Evolutionary conservation across 2,329 filamentous ascomycete species (phyloP).

Genomic region (Fonsecaea nubica): DNA sequence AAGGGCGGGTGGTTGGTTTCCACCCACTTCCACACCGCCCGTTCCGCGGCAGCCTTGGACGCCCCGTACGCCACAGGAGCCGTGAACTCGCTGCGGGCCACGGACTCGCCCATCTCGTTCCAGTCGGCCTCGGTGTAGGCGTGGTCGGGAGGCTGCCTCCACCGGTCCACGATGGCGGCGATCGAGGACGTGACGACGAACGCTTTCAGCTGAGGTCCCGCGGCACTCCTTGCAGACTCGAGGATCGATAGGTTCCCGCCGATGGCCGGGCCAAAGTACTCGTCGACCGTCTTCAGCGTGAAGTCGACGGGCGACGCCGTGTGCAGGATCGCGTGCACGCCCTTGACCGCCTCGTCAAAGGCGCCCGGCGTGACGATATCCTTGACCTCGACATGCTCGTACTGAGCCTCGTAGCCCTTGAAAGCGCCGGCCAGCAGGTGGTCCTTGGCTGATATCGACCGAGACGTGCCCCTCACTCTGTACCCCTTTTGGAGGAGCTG

Average conservation of each 20-base stretch:
- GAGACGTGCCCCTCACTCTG: slow-evolving; percentile 49
- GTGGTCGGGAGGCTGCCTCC: slow-evolving; percentile 39
- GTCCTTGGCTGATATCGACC: slow-evolving; percentile 40
- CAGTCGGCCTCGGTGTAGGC: slow-evolving; percentile 46
- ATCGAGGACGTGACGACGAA: slow-evolving; percentile 40
- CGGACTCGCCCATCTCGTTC: slow-evolving; percentile 46
- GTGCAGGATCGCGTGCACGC: slow-evolving; percentile 39
- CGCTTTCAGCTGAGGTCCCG: slow-evolving; percentile 33
- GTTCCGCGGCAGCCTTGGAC: slow-evolving; percentile 39
- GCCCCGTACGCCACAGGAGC: slow-evolving; percentile 38
- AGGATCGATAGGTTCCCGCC: slow-evolving; percentile 38
- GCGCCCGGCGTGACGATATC: slow-evolving; percentile 47
- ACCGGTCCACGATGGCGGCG: slow-evolving; percentile 38
- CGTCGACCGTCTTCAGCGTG: slow-evolving; percentile 35
- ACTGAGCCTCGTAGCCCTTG: slow-evolving; percentile 44
- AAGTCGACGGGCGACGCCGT: slow-evolving; percentile 39
- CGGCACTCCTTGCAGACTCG: slow-evolving; percentile 28
- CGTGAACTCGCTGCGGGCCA: slow-evolving; percentile 39
- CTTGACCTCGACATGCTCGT: slow-evolving; percentile 45
- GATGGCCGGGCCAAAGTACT: slow-evolving; percentile 38
- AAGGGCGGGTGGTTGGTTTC: slow-evolving; percentile 26
- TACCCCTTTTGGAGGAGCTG: slow-evolving; percentile 49
- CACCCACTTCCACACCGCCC: slow-evolving; percentile 37
- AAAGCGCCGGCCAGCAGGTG: slow-evolving; percentile 40
- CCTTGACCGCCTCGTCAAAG: slow-evolving; percentile 48